phyloP scores from a whole-genome alignment of 352 stramenopile species.

The Globisporangium mamillatum region DNA sequence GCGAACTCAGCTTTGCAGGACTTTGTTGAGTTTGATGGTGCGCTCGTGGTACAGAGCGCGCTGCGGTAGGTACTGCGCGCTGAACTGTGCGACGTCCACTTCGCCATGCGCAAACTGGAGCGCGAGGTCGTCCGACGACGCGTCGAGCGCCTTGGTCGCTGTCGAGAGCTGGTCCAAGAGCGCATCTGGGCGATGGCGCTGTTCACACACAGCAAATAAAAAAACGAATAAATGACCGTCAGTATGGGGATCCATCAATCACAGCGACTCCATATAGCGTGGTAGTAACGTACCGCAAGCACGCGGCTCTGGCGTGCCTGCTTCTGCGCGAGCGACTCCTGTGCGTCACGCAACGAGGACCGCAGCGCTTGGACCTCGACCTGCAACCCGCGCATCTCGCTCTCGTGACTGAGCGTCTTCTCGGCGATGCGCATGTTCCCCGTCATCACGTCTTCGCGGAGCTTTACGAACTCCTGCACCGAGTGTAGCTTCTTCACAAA shows the following conservation, averaged over 20 bases:
- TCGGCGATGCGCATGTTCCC: conserved; percentile 78
- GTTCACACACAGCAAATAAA: conserved; percentile 1
- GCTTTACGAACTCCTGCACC: conserved; percentile 66
- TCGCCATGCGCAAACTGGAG: conserved; percentile 72
- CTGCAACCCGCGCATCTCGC: conserved; percentile 47
- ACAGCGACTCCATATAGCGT: not conserved
- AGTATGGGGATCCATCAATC: not conserved
- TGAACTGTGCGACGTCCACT: conserved; percentile 64
- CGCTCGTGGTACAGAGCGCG: conserved; percentile 76
- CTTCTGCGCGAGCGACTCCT: conserved; percentile 64
- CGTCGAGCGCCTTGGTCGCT: conserved; percentile 59
- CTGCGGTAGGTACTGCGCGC: conserved; percentile 58
- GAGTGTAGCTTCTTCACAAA: conserved; percentile 59
- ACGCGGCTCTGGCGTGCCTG: conserved; percentile 68
- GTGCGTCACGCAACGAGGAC: conserved; percentile 39
- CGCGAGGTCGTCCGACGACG: conserved; percentile 67
- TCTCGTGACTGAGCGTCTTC: conserved; percentile 62
- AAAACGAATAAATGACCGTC: conserved; percentile 1
- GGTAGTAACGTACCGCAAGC: conserved; percentile 39
- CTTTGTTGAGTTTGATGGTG: conserved; percentile 66
- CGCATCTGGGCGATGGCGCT: conserved; percentile 70
- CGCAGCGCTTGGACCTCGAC: conserved; percentile 47
- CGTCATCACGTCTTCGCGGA: conserved; percentile 72
- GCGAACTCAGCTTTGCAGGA: conserved; percentile 31
- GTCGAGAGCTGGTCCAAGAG: conserved; percentile 65